Evolutionary conservation across 768 basidiomycete genomes (phyloP).

Genomic region (Epithele typhae): DNA sequence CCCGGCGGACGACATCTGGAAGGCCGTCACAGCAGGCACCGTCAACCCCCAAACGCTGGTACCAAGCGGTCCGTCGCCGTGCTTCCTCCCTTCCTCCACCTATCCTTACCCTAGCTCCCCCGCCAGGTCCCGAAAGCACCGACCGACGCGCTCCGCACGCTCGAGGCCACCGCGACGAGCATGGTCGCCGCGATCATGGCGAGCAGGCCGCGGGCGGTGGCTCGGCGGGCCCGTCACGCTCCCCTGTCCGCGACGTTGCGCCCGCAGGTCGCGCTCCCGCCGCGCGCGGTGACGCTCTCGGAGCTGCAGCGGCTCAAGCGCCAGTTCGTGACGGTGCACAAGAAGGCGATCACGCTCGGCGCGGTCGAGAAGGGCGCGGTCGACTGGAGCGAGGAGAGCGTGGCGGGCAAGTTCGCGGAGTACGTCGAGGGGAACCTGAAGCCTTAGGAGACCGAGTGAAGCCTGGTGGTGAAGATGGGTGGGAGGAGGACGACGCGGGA

Average conservation of each 20-base stretch:
- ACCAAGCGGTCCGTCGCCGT: conserved; percentile 57
- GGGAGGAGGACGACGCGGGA: too few species aligned
- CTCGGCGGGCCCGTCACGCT: conserved; percentile 51
- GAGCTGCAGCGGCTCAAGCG: conserved; percentile 88
- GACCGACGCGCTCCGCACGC: conserved; percentile 77
- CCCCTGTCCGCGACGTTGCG: conserved; percentile 36
- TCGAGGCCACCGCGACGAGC: conserved; percentile 73
- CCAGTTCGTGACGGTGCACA: conserved; percentile 88
- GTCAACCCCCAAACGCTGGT: conserved; percentile 88
- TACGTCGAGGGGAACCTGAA: conserved; percentile 72
- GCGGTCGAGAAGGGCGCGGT: conserved; percentile 73
- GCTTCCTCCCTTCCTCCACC: background rate
- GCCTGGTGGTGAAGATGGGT: too few species aligned
- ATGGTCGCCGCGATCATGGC: conserved; percentile 72
- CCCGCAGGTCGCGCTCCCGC: conserved; percentile 57
- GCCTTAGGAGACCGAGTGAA: conserved; percentile 34
- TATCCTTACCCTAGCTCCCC: too few species aligned
- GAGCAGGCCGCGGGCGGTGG: conserved; percentile 50
- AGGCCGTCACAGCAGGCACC: conserved; percentile 69
- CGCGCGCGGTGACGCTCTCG: conserved; percentile 71
- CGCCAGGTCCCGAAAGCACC: conserved; percentile 80
- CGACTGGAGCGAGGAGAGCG: conserved; percentile 70
- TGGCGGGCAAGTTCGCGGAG: conserved; percentile 63
- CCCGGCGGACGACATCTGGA: conserved; percentile 72
- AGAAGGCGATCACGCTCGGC: conserved; percentile 82